These are phyloP conservation scores for Hyphopichia khmerensis DNA, from an alignment of 1,139 yeast species.

Conservation along the genomic window DNA sequence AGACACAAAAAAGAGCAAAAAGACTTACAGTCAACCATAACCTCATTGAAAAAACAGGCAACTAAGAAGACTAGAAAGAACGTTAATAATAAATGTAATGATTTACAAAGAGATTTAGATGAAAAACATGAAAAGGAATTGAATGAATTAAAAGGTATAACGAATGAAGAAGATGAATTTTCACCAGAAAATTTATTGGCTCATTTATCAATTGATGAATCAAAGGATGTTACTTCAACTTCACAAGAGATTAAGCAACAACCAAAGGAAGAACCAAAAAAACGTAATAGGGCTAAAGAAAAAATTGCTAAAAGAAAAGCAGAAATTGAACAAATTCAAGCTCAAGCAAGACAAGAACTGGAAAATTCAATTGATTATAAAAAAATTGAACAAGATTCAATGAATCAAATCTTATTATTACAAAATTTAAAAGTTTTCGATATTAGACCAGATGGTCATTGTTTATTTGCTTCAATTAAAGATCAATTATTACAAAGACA, in stretches of 20 bases:
- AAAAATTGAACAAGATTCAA: conserved; percentile 65
- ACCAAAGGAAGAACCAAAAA: conserved; percentile 29
- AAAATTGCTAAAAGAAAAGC: conserved; percentile 74
- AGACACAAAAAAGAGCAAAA: conserved; percentile 70
- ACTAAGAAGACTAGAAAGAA: conserved; percentile 72
- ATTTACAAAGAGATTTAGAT: conserved; percentile 56
- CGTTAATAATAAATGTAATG: conserved; percentile 54
- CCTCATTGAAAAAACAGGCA: conserved; percentile 81
- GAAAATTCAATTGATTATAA: conserved; percentile 63
- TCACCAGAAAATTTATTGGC: conserved; percentile 67
- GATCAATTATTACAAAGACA: conserved; percentile 70
- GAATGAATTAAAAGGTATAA: conserved; percentile 5
- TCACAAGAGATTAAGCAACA: too few species aligned
- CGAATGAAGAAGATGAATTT: conserved; percentile 40
- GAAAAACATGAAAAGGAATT: conserved; percentile 55
- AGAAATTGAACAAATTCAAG: conserved; percentile 59
- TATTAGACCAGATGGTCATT: conserved; percentile 90
- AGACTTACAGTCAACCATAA: conserved; percentile 63
- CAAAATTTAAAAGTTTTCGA: conserved; percentile 55
- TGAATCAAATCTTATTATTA: conserved; percentile 51
- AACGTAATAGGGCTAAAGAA: conserved; percentile 82
- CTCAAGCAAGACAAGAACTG: conserved; percentile 74
- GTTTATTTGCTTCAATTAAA: conserved; percentile 80
- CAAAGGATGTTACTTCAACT: conserved; percentile 14
- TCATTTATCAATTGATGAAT: conserved; percentile 38